Percentiles rank a stretch among this genome's conserved stretches.
Evolutionary conservation across 1,284 basidiomycete species (phyloP).

Genomic region (Ganoderma resinaceum): DNA sequence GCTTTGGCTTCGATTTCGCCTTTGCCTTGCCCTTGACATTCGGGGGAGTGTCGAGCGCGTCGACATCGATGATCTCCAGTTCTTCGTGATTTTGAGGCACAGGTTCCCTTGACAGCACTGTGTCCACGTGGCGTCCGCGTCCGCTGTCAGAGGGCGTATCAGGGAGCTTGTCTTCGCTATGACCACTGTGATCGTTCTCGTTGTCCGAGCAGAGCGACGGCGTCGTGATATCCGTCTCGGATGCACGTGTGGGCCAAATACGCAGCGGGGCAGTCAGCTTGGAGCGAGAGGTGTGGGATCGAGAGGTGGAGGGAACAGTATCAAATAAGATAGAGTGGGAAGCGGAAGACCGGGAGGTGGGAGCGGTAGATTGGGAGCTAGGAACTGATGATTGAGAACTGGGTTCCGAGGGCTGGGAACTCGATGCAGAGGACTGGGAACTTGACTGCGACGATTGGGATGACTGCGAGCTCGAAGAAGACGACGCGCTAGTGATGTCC

Average conservation of each 20-base stretch:
- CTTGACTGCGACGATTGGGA: slow-evolving; percentile 16
- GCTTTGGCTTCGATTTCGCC: not conserved
- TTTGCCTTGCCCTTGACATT: slow-evolving; percentile 1
- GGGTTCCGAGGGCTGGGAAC: slow-evolving; percentile 15
- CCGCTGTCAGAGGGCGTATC: slow-evolving; percentile 28
- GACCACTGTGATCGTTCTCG: slow-evolving; percentile 47
- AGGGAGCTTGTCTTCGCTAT: slow-evolving; percentile 46
- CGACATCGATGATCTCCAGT: slow-evolving; percentile 34
- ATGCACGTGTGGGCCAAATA: slow-evolving; percentile 37
- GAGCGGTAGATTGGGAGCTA: slow-evolving; percentile 11
- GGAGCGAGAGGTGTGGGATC: slow-evolving; percentile 17
- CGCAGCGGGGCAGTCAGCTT: slow-evolving; percentile 18
- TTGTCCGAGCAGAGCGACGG: slow-evolving; percentile 76
- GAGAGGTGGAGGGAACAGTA: slow-evolving; percentile 4
- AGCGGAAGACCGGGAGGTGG: slow-evolving; percentile 11
- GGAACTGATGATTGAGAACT: slow-evolving; percentile 16
- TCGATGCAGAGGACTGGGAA: slow-evolving; percentile 21
- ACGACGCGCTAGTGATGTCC: slow-evolving; percentile 15
- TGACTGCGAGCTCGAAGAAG: slow-evolving; percentile 21
- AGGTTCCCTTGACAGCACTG: slow-evolving; percentile 6
- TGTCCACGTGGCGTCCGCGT: slow-evolving; percentile 10
- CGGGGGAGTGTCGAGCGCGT: slow-evolving; percentile 28
- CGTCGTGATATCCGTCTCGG: slow-evolving; percentile 48
- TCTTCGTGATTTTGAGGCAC: slow-evolving; percentile 15
- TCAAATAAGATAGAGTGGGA: slow-evolving; percentile 21